Percentiles rank a stretch among this genome's conserved stretches.
phyloP scores from a whole-genome alignment of 2,329 filamentous ascomycete genomes.

The Botrytis byssoidea region DNA sequence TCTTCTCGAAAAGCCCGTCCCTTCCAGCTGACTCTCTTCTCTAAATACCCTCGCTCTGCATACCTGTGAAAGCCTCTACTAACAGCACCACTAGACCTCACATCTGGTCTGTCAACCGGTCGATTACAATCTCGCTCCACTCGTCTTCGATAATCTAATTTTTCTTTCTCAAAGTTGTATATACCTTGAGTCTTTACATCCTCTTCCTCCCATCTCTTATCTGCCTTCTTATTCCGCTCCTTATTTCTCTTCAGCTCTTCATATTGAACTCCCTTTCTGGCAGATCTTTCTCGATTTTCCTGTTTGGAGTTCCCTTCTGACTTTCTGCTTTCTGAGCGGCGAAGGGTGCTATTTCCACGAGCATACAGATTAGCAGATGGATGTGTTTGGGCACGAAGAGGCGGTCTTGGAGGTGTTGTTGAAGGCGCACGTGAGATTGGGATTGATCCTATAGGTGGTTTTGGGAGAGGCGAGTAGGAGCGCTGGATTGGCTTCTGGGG shows the following conservation, averaged over 20 bases:
- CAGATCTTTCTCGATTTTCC: not conserved
- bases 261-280: not conserved
- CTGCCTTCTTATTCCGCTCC: not conserved
- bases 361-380: not conserved
- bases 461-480: not conserved
- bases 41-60: accelerated
- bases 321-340: not conserved
- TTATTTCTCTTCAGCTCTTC: not conserved
- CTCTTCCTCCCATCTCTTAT: not conserved
- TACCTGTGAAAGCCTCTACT: not conserved
- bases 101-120: not conserved
- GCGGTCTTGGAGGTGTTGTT: not conserved
- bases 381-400: not conserved
- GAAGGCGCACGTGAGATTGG: not conserved
- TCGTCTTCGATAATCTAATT: not conserved
- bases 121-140: not conserved
- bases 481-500: not conserved
- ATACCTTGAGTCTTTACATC: not conserved
- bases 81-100: not conserved
- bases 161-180: accelerated
- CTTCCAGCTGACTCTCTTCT: not conserved
- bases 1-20: not conserved
- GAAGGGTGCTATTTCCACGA: not conserved
- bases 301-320: not conserved
- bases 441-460: not conserved